Evolutionary conservation across 2,329 filamentous ascomycete genomes (phyloP).

Genomic region (Fusarium mundagurra): DNA sequence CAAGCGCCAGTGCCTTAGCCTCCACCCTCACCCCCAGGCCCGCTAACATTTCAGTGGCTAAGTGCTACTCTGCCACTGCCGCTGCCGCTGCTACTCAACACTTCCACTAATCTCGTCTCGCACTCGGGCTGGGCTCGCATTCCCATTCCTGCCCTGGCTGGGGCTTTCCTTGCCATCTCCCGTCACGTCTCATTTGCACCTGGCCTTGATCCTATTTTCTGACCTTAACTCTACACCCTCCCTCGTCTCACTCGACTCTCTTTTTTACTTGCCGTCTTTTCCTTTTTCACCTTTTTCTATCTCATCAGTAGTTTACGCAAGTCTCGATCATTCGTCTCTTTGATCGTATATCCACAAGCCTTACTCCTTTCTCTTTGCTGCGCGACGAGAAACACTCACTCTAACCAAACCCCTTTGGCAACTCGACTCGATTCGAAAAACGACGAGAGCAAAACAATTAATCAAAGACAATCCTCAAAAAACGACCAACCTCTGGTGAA

Average conservation of each 20-base stretch:
- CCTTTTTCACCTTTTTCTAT: constrained; percentile 13
- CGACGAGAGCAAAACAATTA: neutral
- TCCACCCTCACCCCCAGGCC: constrained; percentile 12
- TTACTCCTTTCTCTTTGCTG: constrained; percentile 41
- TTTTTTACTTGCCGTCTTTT: constrained; percentile 16
- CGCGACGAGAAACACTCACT: constrained; percentile 39
- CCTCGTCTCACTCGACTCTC: neutral
- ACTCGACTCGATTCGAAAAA: constrained; percentile 18
- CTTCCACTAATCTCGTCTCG: constrained; percentile 17
- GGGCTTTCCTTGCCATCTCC: constrained; percentile 16
- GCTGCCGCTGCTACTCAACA: constrained; percentile 15
- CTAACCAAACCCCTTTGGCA: neutral
- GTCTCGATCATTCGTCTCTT: constrained; percentile 8
- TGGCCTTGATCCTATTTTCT: constrained; percentile 9
- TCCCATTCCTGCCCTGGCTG: constrained; percentile 24
- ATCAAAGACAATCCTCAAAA: constrained; percentile 12
- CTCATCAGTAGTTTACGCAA: neutral
- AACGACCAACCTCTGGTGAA: neutral
- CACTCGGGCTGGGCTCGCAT: constrained; percentile 28
- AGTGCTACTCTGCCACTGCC: constrained; percentile 7
- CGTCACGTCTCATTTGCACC: constrained; percentile 26
- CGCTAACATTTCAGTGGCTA: constrained; percentile 30
- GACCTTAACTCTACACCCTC: constrained; percentile 18
- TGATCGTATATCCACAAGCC: constrained; percentile 6
- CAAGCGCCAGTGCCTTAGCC: constrained; percentile 21